Conservation (phyloP, 176 grass and related monocot species). For the Zizania latifolia region DNA sequence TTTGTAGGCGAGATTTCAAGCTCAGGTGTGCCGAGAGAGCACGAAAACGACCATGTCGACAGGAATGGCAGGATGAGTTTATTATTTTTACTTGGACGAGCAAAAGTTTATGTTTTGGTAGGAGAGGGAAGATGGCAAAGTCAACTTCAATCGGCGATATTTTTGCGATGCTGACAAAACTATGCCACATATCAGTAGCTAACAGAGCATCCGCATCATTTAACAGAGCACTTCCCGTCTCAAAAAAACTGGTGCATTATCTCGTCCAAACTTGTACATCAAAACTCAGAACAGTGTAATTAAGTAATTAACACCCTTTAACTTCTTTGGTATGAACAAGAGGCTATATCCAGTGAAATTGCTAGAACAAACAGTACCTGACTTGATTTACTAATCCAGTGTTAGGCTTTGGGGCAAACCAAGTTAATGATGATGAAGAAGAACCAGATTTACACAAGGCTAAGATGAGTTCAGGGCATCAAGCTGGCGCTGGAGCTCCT, state of each 20-base stretch:
- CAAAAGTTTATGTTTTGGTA: background rate
- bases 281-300: background rate
- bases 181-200: background rate
- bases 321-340: background rate
- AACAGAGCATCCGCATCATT: background rate
- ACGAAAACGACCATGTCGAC: background rate
- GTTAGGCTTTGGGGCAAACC: background rate
- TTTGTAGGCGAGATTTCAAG: background rate
- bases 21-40: background rate
- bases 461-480: constrained; percentile 68
- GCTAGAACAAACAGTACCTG: background rate
- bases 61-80: background rate
- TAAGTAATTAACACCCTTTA: background rate
- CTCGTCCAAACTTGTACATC: constrained; percentile 13
- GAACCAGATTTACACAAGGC: background rate
- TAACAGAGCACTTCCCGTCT: background rate
- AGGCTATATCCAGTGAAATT: background rate
- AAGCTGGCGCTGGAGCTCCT: constrained; percentile 85
- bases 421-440: background rate
- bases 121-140: too few relatives aligned
- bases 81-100: background rate
- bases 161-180: too few relatives aligned
- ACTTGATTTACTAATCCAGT: background rate
- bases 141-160: too few relatives aligned
- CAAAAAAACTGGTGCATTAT: background rate